phyloP scores from a whole-genome alignment of 228 moss, liverwort and hornwort species.

The Sphagnum magellanicum region DNA sequence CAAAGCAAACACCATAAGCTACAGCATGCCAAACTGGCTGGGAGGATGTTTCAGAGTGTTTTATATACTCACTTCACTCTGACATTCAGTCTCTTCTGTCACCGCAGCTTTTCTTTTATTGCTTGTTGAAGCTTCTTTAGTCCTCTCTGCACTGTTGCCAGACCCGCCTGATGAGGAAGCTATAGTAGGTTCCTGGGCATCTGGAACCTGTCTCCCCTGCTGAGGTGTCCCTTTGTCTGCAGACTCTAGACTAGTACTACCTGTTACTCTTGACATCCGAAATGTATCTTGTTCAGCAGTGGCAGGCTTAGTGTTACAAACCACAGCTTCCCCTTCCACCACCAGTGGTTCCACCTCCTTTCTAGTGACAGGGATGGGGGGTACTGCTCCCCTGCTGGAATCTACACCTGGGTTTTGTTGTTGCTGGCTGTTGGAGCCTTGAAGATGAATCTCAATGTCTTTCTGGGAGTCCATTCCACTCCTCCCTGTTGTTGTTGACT shows the following conservation, averaged over 20 bases:
- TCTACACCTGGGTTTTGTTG: constrained; percentile 35
- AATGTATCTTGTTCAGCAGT: constrained; percentile 29
- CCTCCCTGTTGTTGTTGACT: constrained; percentile 55
- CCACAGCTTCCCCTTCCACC: constrained; percentile 17
- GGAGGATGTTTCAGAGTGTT: too few species aligned
- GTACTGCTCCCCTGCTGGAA: constrained; percentile 35
- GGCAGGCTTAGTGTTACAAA: constrained; percentile 23
- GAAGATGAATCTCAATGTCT: constrained; percentile 25
- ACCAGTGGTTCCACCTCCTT: constrained; percentile 27
- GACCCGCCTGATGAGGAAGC: constrained; percentile 81
- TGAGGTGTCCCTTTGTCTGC: constrained; percentile 28
- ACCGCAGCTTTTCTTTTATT: constrained; percentile 60
- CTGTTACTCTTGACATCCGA: constrained; percentile 30
- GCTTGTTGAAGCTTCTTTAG: constrained; percentile 37
- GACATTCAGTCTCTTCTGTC: constrained; percentile 74
- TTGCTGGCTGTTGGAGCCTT: constrained; percentile 16
- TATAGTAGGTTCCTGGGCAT: constrained; percentile 63
- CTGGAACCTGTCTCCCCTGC: constrained; percentile 33
- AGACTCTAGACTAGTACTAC: constrained; percentile 17
- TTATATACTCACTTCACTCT: constrained; percentile 59
- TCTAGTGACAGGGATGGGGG: constrained; percentile 14
- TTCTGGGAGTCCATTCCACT: constrained; percentile 18
- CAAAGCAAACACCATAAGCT: too few species aligned
- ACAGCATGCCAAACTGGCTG: too few species aligned
- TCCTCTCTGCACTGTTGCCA: constrained; percentile 57